Base-by-base conservation (phyloP, 768 basidiomycete genomes). In the Boletus insuetus region DNA sequence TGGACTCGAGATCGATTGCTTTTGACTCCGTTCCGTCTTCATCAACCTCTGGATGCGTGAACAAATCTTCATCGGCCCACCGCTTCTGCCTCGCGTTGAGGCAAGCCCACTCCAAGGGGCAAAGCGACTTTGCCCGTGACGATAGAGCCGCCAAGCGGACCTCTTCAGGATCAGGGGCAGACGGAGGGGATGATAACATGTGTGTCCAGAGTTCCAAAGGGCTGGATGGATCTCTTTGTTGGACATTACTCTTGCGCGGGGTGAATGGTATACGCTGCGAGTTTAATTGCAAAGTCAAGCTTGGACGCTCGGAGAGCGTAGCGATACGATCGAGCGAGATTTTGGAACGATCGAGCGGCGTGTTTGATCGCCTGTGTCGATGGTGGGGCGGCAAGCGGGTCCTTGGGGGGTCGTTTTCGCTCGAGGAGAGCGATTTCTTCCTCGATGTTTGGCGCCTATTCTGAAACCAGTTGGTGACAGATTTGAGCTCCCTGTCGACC, bases 381-480 rank as follows among this genome's bases (percentile, higher is more conserved):
- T 52, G 49, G 48, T 17, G 61, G 19, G 53, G 42, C 1, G 39
- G 35, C 19, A 20, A 20, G 13, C 42, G 48, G 24, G 46, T 47
- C 49, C 35, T 61, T 19, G 54, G 8, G 14, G 50, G 59, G n/a
- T 55, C 38, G 52, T 70, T 72, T 50, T 72, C 71, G 34, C 51
- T 64, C 39, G 41, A 58, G 5, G 58, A 44, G 41, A 31, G 55
- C 1, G 60, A 62, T 54, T 64, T 70, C 46, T 46, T 67, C 50
- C 63, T 61, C 12, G 60, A 61, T 17, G 68, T 85, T 61, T 89
- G 86, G 19, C 88, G 85, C 70, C 81, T 87, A 70, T 91, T 90
- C 69, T 91, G 89, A 66, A 89, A 89, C 89, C 89, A 91, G 47
- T 89, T 86, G 12, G 86, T 86, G 50, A 86, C 83, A 1, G 84